phyloP scores from a whole-genome alignment of 169 alveolate genomes.

The Miamiensis avidus region DNA sequence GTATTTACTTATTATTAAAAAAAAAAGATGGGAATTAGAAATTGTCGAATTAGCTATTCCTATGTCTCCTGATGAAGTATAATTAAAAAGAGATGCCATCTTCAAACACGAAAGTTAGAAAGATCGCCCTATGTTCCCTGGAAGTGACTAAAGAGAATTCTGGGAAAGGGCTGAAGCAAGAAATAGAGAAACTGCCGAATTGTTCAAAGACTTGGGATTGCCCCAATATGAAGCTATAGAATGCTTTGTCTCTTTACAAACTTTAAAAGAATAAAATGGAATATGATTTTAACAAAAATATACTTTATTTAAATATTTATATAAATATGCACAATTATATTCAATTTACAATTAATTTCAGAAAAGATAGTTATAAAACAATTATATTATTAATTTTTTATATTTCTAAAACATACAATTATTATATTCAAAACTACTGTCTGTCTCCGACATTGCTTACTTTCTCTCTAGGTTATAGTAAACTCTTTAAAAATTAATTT shows the following conservation, averaged over 20 bases:
- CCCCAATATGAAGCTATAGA: slow-evolving; percentile 32
- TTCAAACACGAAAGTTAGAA: slow-evolving; percentile 47
- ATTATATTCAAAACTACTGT: too few relatives aligned
- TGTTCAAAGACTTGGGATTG: slow-evolving; percentile 25
- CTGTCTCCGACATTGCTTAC: too few relatives aligned
- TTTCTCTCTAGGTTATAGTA: too few relatives aligned
- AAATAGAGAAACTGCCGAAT: slow-evolving; percentile 38
- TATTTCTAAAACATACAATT: too few relatives aligned
- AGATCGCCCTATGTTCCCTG: slow-evolving; percentile 56
- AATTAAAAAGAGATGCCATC: slow-evolving; percentile 43
- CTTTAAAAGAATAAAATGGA: neutral
- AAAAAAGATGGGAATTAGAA: slow-evolving; percentile 42
- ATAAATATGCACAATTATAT: neutral
- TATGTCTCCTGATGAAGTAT: slow-evolving; percentile 49
- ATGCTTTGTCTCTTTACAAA: slow-evolving; percentile 32
- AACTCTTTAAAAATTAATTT: too few relatives aligned
- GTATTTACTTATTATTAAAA: too few relatives aligned
- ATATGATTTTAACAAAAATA: neutral
- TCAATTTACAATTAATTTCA: too few relatives aligned
- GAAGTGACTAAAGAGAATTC: slow-evolving; percentile 50
- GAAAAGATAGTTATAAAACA: too few relatives aligned
- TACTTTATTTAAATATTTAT: too few relatives aligned
- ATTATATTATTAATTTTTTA: too few relatives aligned
- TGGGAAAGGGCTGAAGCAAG: slow-evolving; percentile 51
- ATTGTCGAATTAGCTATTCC: slow-evolving; percentile 51